Conservation (phyloP, 2,329 filamentous ascomycete species). For the Ophiosphaerella narmari region DNA sequence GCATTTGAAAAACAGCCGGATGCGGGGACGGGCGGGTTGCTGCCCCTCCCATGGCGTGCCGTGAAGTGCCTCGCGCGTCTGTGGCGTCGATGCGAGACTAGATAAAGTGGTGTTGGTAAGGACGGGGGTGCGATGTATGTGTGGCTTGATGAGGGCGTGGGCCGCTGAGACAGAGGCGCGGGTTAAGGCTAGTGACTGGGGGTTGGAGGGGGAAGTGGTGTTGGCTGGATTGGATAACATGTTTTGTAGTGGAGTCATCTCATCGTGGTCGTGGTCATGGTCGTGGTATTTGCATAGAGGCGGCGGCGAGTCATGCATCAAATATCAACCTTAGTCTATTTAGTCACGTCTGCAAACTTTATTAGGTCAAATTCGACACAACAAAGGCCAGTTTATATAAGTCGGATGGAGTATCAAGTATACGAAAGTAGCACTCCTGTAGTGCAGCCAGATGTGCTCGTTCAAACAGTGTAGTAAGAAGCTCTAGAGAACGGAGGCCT, state of each 20-base stretch:
- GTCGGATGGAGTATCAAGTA: too few species aligned
- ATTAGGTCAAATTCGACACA: too few species aligned
- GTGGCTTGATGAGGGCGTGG: conserved; percentile 71
- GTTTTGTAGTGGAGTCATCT: background rate
- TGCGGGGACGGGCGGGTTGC: conserved; percentile 64
- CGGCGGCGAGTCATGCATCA: too few species aligned
- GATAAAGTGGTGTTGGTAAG: conserved; percentile 79
- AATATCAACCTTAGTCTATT: too few species aligned
- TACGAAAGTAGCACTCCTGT: too few species aligned
- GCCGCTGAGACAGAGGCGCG: conserved; percentile 73
- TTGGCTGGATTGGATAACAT: background rate
- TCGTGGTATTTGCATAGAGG: too few species aligned
- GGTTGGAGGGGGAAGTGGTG: background rate
- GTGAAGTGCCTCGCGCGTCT: conserved; percentile 57
- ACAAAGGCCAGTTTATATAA: too few species aligned
- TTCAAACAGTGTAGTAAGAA: too few species aligned
- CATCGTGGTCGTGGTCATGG: too few species aligned
- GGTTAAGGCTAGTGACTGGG: conserved; percentile 63
- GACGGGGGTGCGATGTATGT: conserved; percentile 84
- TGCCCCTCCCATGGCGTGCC: conserved; percentile 63
- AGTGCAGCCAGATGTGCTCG: too few species aligned
- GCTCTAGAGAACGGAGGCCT: too few species aligned
- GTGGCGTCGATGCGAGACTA: conserved; percentile 73
- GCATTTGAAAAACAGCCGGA: conserved; percentile 90
- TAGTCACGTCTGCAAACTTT: too few species aligned